Conservation (phyloP, 345 rosid species). For the Citrus sp. region DNA sequence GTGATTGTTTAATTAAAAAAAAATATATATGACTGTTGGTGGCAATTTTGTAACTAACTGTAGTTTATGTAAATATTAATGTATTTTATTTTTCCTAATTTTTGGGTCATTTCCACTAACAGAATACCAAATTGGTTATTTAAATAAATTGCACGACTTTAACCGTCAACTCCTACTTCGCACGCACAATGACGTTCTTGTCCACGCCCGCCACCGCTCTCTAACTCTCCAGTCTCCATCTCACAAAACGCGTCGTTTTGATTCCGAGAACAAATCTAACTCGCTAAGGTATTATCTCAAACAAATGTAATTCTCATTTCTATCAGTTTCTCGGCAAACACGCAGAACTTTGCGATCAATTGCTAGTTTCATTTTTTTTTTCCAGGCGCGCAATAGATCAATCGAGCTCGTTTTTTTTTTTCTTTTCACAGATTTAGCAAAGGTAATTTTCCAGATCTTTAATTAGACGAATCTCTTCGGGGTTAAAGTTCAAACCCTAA, state of each 20-base stretch:
- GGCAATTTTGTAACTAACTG: background rate
- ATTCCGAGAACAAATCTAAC: background rate
- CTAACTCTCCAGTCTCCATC: background rate
- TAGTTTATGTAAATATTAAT: too few species aligned
- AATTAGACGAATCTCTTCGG: background rate
- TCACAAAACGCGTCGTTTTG: background rate
- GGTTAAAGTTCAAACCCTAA: background rate
- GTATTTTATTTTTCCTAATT: background rate
- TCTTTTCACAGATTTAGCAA: background rate
- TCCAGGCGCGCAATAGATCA: background rate
- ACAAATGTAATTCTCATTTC: background rate
- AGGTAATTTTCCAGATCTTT: conserved; percentile 9
- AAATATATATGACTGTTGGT: too few species aligned
- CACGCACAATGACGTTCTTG: background rate
- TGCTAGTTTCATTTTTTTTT: background rate
- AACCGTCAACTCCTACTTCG: background rate
- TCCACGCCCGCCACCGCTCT: background rate
- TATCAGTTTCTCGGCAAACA: background rate
- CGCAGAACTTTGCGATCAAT: background rate
- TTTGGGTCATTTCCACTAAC: background rate
- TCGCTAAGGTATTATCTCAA: background rate
- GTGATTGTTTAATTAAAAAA: too few species aligned
- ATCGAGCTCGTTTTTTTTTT: background rate
- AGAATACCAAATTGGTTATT: background rate
- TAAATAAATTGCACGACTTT: background rate